Evolutionary conservation across 2,329 filamentous ascomycete genomes (phyloP).

Genomic region (Sarocladium strictum): DNA sequence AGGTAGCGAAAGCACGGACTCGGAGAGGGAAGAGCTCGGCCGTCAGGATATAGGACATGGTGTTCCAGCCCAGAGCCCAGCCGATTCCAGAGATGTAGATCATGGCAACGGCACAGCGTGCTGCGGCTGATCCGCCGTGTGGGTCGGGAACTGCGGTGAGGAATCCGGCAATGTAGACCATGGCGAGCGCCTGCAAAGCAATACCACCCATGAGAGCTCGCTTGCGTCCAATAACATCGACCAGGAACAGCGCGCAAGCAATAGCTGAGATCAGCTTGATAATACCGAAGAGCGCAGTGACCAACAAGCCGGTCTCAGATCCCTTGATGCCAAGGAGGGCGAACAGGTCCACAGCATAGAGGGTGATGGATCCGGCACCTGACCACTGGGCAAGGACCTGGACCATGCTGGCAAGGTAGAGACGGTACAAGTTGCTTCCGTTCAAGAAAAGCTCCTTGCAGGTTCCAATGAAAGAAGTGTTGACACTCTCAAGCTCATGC

Average conservation of each 20-base stretch:
- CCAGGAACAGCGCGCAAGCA: slow-evolving; percentile 68
- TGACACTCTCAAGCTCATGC: slow-evolving; percentile 65
- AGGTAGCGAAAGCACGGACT: slow-evolving; percentile 64
- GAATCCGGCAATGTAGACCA: slow-evolving; percentile 58
- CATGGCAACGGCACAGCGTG: slow-evolving; percentile 64
- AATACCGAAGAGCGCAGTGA: slow-evolving; percentile 70
- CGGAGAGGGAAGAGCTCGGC: slow-evolving; percentile 72
- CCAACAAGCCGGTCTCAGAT: slow-evolving; percentile 61
- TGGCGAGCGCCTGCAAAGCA: slow-evolving; percentile 51
- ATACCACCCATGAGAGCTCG: slow-evolving; percentile 57
- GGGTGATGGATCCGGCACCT: slow-evolving; percentile 66
- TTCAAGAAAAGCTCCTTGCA: slow-evolving; percentile 63
- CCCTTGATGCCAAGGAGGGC: slow-evolving; percentile 64
- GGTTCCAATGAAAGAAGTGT: slow-evolving; percentile 59
- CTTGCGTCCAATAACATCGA: slow-evolving; percentile 74
- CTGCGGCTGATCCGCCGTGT: slow-evolving; percentile 43
- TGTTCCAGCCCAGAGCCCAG: slow-evolving; percentile 70
- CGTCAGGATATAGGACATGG: slow-evolving; percentile 72
- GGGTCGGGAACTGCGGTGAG: slow-evolving; percentile 56
- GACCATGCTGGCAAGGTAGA: slow-evolving; percentile 61
- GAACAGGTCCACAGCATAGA: slow-evolving; percentile 72
- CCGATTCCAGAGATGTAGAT: slow-evolving; percentile 65
- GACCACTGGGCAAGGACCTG: slow-evolving; percentile 72
- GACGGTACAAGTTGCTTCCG: slow-evolving; percentile 64
- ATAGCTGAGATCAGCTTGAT: slow-evolving; percentile 65